phyloP scores from a whole-genome alignment of 2,329 filamentous ascomycete genomes.

The Hypomyces perniciosus region DNA sequence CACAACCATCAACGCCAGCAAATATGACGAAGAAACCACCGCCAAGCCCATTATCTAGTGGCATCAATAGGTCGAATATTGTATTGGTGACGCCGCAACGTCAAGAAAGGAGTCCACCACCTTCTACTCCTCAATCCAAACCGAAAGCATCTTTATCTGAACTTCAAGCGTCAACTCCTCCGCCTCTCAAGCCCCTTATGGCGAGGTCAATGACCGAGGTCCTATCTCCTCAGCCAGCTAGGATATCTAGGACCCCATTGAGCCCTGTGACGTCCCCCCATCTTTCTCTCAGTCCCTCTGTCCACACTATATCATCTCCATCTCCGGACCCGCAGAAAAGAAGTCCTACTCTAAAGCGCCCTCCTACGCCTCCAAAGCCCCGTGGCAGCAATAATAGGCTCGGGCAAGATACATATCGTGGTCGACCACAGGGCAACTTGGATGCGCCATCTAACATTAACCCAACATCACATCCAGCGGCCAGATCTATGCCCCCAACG shows the following conservation, averaged over 20 bases:
- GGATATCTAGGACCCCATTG: conserved; percentile 24
- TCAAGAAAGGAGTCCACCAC: background rate
- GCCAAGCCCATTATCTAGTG: background rate
- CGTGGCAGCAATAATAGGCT: conserved; percentile 21
- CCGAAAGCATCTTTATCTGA: background rate
- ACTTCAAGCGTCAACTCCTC: conserved; percentile 16
- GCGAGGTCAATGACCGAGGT: conserved; percentile 21
- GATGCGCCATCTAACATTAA: conserved; percentile 1
- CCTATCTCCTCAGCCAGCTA: conserved; percentile 29
- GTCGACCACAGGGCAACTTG: conserved; percentile 13
- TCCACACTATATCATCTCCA: conserved; percentile 17
- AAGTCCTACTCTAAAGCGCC: conserved; percentile 17
- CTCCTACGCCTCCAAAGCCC: conserved; percentile 34
- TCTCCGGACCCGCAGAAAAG: conserved; percentile 27
- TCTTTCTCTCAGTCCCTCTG: conserved; percentile 18
- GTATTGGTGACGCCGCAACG: background rate
- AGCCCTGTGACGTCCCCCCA: conserved; percentile 25
- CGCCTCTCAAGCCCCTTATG: conserved; percentile 15
- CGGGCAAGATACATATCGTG: background rate
- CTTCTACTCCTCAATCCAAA: background rate
- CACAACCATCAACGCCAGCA: conserved; percentile 2
- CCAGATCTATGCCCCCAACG: conserved; percentile 2
- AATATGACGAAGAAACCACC: background rate
- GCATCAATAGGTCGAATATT: background rate
- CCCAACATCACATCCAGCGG: background rate